These are phyloP conservation scores for Pythium dissotocum DNA, from an alignment of 352 stramenopile species.

Conservation along the genomic window DNA sequence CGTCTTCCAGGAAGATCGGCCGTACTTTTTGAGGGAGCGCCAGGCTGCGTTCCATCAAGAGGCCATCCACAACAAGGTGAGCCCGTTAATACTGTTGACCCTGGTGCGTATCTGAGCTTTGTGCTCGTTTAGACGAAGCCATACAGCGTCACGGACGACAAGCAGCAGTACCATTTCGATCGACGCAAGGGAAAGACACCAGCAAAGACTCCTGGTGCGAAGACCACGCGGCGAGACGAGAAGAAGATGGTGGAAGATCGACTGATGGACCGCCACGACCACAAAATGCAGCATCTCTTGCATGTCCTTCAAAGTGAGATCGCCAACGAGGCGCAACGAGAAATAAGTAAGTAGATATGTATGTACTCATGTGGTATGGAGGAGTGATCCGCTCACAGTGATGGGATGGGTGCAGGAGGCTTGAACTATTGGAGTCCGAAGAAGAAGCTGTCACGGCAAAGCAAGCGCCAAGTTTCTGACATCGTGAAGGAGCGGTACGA, in stretches of 20 bases:
- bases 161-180: conserved; percentile 53
- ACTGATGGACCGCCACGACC: conserved; percentile 50
- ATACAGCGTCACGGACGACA: conserved; percentile 39
- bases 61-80: conserved; percentile 10
- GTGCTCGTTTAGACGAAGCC: conserved; percentile 31
- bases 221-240: not conserved
- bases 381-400: not conserved
- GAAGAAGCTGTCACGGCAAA: conserved; percentile 37
- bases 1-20: conserved; percentile 22
- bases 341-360: conserved; percentile 44
- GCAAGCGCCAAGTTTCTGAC: conserved; percentile 32
- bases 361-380: not conserved
- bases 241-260: conserved; percentile 9
- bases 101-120: not conserved
- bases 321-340: conserved; percentile 49
- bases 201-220: not conserved
- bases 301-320: conserved; percentile 63
- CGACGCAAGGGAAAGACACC: conserved; percentile 26
- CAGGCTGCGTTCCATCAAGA: conserved; percentile 15
- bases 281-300: conserved; percentile 60
- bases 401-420: conserved; percentile 8
- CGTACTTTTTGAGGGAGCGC: conserved; percentile 24
- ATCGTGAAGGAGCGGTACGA: conserved; percentile 67
- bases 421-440: conserved; percentile 30
- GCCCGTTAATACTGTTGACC: not conserved